A percentile compares a stretch with the other conserved stretches of the same genome.
Evolutionary conservation across 345 rosid species (phyloP).

Genomic region (Brassica napus): Da-Ae NC_063451.1:44326501-44327000

Average conservation of each 20-base stretch:
- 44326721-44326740: conserved; percentile 21
- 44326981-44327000: no score
- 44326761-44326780: conserved; percentile 74
- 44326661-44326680: conserved; percentile 31
- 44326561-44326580: conserved; percentile 24
- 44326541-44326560: conserved; percentile 7
- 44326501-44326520: neutral
- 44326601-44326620: conserved; percentile 29
- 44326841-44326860: conserved; percentile 96
- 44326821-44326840: conserved; percentile 58
- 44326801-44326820: conserved; percentile 65
- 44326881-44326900: no score
- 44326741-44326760: conserved; percentile 25
- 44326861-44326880: conserved; percentile 50
- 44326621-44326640: no score
- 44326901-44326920: no score
- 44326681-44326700: conserved; percentile 34
- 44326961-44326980: no score
- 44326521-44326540: neutral
- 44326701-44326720: conserved; percentile 18
- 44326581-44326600: conserved; percentile 32
- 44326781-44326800: conserved; percentile 86
- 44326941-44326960: no score
- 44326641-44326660: conserved; percentile 14
- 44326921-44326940: no score